These are phyloP conservation scores for Thelephora aurantiotincta DNA, from an alignment of 768 basidiomycete species.

Conservation along the genomic window DNA sequence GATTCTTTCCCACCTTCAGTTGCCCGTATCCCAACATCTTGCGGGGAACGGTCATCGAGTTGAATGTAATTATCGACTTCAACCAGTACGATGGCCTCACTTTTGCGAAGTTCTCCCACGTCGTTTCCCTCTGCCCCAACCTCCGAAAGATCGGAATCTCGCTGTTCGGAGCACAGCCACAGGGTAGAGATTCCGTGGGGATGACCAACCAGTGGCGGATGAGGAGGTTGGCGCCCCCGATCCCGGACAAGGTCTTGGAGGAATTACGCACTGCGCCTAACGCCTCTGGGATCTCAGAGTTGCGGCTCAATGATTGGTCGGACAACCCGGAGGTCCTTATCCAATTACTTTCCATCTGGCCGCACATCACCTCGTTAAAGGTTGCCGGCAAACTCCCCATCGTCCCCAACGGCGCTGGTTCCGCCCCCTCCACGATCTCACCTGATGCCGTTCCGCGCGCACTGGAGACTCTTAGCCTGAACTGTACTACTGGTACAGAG, in stretches of 20 bases:
- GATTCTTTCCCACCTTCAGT: no score
- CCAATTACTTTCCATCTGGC: conserved; percentile 53
- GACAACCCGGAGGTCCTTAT: conserved; percentile 39
- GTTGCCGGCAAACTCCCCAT: conserved; percentile 13
- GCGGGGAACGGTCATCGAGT: conserved; percentile 34
- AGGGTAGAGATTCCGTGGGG: conserved; percentile 36
- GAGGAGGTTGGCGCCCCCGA: conserved; percentile 9
- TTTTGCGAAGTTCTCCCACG: conserved; percentile 41
- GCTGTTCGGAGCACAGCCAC: conserved; percentile 41
- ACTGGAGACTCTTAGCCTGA: conserved; percentile 42
- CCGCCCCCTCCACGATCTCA: conserved; percentile 30
- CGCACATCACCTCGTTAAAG: conserved; percentile 38
- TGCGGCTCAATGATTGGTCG: conserved; percentile 63
- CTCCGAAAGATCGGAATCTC: conserved; percentile 40
- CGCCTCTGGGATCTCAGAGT: conserved; percentile 23
- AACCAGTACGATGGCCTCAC: conserved; percentile 49
- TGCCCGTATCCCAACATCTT: conserved; percentile 16
- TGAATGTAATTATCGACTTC: conserved; percentile 48
- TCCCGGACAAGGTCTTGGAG: conserved; percentile 27
- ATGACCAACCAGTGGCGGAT: conserved; percentile 9
- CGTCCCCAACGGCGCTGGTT: conserved; percentile 34
- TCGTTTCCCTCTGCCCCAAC: conserved; percentile 45
- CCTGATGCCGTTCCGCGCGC: conserved; percentile 30
- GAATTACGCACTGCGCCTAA: conserved; percentile 39
- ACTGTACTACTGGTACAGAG: conserved; percentile 36